Evolutionary conservation across 352 stramenopile species (phyloP).

Genomic region (Phytophthora vignae): DNA sequence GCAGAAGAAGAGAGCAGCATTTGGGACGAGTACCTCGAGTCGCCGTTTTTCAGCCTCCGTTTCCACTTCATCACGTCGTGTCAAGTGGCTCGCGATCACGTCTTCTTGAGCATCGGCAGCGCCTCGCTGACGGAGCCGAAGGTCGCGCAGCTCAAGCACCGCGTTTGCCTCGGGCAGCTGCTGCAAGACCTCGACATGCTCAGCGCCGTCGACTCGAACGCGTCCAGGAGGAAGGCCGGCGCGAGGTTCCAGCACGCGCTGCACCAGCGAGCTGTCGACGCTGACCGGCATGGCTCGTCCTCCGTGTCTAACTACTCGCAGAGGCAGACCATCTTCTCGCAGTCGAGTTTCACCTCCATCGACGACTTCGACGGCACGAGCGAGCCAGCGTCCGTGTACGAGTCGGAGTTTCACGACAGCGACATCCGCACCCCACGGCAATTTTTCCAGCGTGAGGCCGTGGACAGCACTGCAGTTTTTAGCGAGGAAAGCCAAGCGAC

Average conservation of each 20-base stretch:
- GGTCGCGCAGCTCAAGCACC: constrained; percentile 68
- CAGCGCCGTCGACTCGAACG: constrained; percentile 52
- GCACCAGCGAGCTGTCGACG: constrained; percentile 15
- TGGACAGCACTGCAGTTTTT: constrained; percentile 5
- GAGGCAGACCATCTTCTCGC: constrained; percentile 54
- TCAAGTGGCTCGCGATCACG: constrained; percentile 76
- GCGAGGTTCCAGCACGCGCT: constrained; percentile 52
- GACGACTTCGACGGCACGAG: constrained; percentile 46
- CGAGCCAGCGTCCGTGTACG: constrained; percentile 29
- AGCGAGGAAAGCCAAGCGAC: not conserved
- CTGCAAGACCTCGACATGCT: constrained; percentile 70
- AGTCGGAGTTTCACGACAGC: constrained; percentile 21
- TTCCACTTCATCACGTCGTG: constrained; percentile 81
- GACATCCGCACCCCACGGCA: constrained; percentile 11
- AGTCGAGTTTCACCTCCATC: constrained; percentile 38
- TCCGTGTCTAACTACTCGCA: constrained; percentile 51
- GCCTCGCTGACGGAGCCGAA: constrained; percentile 70
- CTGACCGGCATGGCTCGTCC: not conserved
- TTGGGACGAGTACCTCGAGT: constrained; percentile 79
- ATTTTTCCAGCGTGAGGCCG: constrained; percentile 13
- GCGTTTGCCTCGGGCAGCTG: constrained; percentile 65
- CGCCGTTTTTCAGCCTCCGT: constrained; percentile 65
- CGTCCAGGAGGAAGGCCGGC: constrained; percentile 21
- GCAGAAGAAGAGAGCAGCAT: constrained; percentile 29
- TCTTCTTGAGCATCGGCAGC: constrained; percentile 75